Base-by-base conservation (phyloP, 1,139 yeast genomes). In the Blastobotrys apis region DNA sequence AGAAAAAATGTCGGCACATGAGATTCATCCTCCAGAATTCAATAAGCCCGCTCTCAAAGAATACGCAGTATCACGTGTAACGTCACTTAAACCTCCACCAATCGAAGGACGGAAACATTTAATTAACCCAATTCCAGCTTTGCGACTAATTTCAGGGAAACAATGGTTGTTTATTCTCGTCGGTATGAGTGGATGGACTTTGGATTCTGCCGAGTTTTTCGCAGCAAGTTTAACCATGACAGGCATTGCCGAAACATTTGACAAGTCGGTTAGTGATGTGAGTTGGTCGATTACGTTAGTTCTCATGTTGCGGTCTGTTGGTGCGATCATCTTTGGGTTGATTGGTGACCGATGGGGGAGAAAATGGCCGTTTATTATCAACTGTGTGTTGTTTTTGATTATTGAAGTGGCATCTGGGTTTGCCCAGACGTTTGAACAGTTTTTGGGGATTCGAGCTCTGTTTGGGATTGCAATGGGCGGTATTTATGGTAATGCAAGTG, bases 181-280 rank as follows among this genome's bases (percentile, higher is more conserved):
- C 37, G 88, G 87, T 2, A 79, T 80, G 55, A 59, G 72, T 49
- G 86, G 84, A 25, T 84, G 94, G 94, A 73, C 87, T 3, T 74
- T 85, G 75, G 94, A 84, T 61, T 84, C 94, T 2, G 73, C 83
- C 62, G 94, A 84, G 64, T 84, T 81, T 64, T 84, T 84, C 62
- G 72, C 82, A 25, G 83, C 82, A 10, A 77, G 85, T 5, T 70
- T 81, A 36, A 75, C 81, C 50, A 81, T 81, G 16, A 53, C 78
- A 1, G 66, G 64, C 8, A 71, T 84, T 43, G 86, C 92, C 4
- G 53, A 59, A 26, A 68, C 76, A 30, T 73, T 84, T 47, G 69
- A 69, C 48, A 72, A 68, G 25, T 53, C 69, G 12, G 75, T 76
- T 31, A 72, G 75, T 27, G 75, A 76, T 41, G 71, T 84, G 50